phyloP scores from a whole-genome alignment of 2,329 filamentous ascomycete genomes.

The Orbilia brochopaga region DNA sequence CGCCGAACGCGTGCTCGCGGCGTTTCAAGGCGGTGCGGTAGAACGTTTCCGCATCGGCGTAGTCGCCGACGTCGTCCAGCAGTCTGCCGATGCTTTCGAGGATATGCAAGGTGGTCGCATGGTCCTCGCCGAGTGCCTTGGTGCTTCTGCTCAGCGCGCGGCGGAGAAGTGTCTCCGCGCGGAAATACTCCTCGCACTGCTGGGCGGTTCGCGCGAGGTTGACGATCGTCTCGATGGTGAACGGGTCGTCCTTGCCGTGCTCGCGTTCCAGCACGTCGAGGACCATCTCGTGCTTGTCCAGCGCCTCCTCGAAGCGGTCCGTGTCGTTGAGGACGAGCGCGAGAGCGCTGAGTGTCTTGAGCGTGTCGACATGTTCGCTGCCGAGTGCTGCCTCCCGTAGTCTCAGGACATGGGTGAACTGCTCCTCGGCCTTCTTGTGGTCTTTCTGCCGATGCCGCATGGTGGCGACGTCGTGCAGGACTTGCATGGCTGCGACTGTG shows the following conservation, averaged over 20 bases:
- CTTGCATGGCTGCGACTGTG: too few species aligned
- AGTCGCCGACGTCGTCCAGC: slow-evolving; percentile 24
- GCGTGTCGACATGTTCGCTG: slow-evolving; percentile 30
- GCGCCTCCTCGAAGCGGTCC: slow-evolving; percentile 2
- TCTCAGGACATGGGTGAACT: slow-evolving; percentile 23
- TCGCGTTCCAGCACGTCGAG: slow-evolving; percentile 13
- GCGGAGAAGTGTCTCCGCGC: slow-evolving; percentile 15
- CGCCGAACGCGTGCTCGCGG: not conserved
- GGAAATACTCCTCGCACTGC: slow-evolving; percentile 19
- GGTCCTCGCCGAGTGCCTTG: slow-evolving; percentile 32
- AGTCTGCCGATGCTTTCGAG: slow-evolving; percentile 24
- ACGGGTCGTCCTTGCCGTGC: slow-evolving; percentile 4
- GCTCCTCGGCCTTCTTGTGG: slow-evolving; percentile 32
- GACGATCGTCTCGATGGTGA: not conserved
- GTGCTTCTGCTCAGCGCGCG: slow-evolving; percentile 26
- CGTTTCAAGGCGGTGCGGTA: slow-evolving; percentile 15
- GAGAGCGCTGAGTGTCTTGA: slow-evolving; percentile 41
- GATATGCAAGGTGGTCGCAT: slow-evolving; percentile 26
- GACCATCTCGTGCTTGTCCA: slow-evolving; percentile 17
- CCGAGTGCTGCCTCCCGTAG: slow-evolving; percentile 30
- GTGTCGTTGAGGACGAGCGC: slow-evolving; percentile 1
- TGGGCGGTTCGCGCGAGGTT: not conserved
- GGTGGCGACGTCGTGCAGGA: too few species aligned
- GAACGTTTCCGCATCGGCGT: slow-evolving; percentile 20
- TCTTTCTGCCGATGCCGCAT: slow-evolving; percentile 4